Evolutionary conservation across 75 land plant species (phyloP), one percentile per base, ranked within the genome.

Genomic region (Sequoiadendron giganteum): DNA sequence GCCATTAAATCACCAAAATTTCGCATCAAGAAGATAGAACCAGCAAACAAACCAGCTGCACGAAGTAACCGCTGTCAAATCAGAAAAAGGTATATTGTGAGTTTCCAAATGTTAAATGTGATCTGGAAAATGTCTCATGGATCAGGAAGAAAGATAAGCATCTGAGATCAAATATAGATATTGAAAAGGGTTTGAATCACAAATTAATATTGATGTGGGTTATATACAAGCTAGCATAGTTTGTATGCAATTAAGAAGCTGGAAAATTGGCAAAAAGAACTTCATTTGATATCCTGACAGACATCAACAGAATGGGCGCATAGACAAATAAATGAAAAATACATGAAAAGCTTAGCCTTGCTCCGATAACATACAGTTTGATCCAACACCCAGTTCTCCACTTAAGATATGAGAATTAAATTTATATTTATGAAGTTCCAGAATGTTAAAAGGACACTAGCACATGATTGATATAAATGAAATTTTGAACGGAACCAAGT

Each of bases 1-100:
- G 96, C 93, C 94, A 95, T 95, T 6, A 91, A 90, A 85, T 95
- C 97, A 5, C 97, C 97, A 88, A 92, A 95, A 86, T 92, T 93
- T 52, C 96, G 96, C 95, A 95, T 93, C 56, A 95, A 25, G 81
- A 93, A 78, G 14, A 96, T 90, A 10, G 97, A 95, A 19, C 95
- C 96, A 48, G 89, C 94, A 86, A 96, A 96, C n/a, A 96, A 47
- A 2, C 90, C 96, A 38, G 70, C 80, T 18, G 97, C 94, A n/a
- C 95, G 90, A 78, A 93, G 89, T 87, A 95, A 40, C 90, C 95
- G 92, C 96, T 96, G 93, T 90, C 92, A 86, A 82, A 43, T 30
- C n/a, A 85, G 18, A 39, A 43, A 28, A 49, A n/a, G 32, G 9
- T 5, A 28, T n/a, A 25, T 34, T 14, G 13, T 75, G 38, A 75